phyloP scores from a whole-genome alignment of 371 early-diverging fungal genomes.

The Apophysomyces trapeziformis region DNA sequence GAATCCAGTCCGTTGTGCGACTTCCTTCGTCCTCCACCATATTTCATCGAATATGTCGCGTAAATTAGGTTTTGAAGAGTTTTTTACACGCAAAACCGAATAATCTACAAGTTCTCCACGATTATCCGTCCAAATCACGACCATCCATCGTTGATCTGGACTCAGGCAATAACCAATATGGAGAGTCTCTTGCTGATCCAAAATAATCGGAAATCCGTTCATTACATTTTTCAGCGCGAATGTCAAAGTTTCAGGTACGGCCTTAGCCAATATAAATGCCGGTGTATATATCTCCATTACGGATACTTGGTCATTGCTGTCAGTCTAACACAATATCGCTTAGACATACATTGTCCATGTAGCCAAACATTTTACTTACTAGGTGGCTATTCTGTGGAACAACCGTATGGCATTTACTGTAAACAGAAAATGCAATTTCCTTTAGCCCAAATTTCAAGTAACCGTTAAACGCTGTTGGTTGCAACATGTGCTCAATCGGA shows the following conservation, averaged over 20 bases:
- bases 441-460: slow-evolving; percentile 59
- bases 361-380: slow-evolving; percentile 6
- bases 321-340: neutral
- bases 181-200: slow-evolving; percentile 42
- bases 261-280: slow-evolving; percentile 55
- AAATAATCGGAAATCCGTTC: slow-evolving; percentile 33
- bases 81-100: slow-evolving; percentile 24
- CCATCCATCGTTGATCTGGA: slow-evolving; percentile 59
- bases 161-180: slow-evolving; percentile 65
- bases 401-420: slow-evolving; percentile 56
- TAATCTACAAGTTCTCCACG: slow-evolving; percentile 61
- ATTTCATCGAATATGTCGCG: slow-evolving; percentile 35
- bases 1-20: slow-evolving; percentile 38
- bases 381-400: slow-evolving; percentile 33
- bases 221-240: slow-evolving; percentile 42
- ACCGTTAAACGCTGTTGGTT: slow-evolving; percentile 56
- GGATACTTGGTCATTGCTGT: slow-evolving; percentile 20
- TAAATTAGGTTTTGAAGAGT: slow-evolving; percentile 7
- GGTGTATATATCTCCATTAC: slow-evolving; percentile 53
- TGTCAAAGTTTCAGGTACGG: slow-evolving; percentile 40
- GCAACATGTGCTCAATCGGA: slow-evolving; percentile 64
- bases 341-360: too few relatives aligned
- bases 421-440: slow-evolving; percentile 69
- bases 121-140: slow-evolving; percentile 65
- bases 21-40: slow-evolving; percentile 42